phyloP scores from a whole-genome alignment of 768 basidiomycete species.

The Cystofilobasidium capitatum region DNA sequence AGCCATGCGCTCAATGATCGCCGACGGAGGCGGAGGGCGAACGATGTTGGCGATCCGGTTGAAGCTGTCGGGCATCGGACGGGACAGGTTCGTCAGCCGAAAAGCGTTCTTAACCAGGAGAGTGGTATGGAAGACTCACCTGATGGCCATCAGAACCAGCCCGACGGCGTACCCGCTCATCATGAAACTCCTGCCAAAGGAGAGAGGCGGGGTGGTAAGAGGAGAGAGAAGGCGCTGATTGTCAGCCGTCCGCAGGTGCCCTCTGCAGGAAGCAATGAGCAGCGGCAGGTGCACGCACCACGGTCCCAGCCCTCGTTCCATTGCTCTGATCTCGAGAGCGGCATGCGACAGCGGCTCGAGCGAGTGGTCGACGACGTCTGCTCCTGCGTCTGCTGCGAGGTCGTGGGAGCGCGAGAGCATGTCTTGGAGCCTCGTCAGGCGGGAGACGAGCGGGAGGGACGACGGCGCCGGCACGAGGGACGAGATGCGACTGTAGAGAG shows the following conservation, averaged over 20 bases:
- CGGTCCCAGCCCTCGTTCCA: background rate
- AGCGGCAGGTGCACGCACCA: too few species aligned
- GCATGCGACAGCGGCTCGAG: too few species aligned
- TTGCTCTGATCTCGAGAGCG: background rate
- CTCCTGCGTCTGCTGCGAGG: background rate
- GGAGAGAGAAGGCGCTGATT: too few species aligned
- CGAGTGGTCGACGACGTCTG: background rate
- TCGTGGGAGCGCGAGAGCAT: background rate
- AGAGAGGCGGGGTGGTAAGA: too few species aligned
- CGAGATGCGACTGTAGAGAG: background rate
- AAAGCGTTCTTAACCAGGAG: too few species aligned
- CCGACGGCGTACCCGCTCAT: background rate
- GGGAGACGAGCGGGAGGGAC: background rate
- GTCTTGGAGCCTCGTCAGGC: background rate
- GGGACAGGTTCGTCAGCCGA: background rate
- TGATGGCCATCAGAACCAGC: background rate
- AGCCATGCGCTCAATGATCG: background rate
- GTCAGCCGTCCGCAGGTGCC: too few species aligned
- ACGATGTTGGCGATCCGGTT: conserved; percentile 10
- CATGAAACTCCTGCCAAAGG: too few species aligned
- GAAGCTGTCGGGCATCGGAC: background rate
- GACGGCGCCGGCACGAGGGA: background rate
- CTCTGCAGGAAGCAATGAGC: too few species aligned
- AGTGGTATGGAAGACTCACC: background rate
- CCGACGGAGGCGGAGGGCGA: conserved; percentile 6